Percentiles rank a stretch among this genome's conserved stretches.
Evolutionary conservation across 371 early-diverging fungal species (phyloP).

Genomic region (Lichtheimia ornata): DNA sequence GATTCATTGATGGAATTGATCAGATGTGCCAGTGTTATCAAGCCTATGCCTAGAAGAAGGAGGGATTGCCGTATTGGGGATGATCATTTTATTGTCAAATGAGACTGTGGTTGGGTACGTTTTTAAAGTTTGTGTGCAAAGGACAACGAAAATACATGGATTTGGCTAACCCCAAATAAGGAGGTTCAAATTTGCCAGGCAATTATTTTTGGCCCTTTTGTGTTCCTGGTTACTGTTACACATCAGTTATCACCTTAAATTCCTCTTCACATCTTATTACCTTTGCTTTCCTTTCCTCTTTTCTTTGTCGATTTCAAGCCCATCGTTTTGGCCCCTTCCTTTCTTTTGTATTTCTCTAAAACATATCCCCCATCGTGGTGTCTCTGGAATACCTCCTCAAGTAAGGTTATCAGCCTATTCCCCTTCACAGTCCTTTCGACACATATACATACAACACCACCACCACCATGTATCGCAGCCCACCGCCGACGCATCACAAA

Average conservation of each 20-base stretch:
- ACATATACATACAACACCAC: neutral
- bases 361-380: neutral
- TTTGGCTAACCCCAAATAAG: neutral
- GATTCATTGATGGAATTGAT: too few relatives aligned
- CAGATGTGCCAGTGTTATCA: too few relatives aligned
- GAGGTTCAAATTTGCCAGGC: neutral
- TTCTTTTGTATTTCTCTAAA: conserved; percentile 5
- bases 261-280: neutral
- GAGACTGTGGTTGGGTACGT: too few relatives aligned
- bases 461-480: conserved; percentile 21
- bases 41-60: too few relatives aligned
- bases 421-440: neutral
- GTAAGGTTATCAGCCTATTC: too few relatives aligned
- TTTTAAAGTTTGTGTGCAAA: conserved; percentile 8
- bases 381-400: conserved; percentile 8
- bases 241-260: conserved; percentile 17
- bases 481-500: conserved; percentile 18
- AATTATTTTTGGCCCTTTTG: conserved; percentile 2
- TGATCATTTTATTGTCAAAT: too few relatives aligned
- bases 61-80: too few relatives aligned
- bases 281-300: conserved; percentile 1
- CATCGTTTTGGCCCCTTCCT: conserved; percentile 4
- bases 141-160: conserved; percentile 1
- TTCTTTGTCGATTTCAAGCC: neutral
- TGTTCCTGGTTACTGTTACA: conserved; percentile 13